Evolutionary conservation across 148 eudicot species (phyloP).

Genomic region (Chenopodium album): DNA sequence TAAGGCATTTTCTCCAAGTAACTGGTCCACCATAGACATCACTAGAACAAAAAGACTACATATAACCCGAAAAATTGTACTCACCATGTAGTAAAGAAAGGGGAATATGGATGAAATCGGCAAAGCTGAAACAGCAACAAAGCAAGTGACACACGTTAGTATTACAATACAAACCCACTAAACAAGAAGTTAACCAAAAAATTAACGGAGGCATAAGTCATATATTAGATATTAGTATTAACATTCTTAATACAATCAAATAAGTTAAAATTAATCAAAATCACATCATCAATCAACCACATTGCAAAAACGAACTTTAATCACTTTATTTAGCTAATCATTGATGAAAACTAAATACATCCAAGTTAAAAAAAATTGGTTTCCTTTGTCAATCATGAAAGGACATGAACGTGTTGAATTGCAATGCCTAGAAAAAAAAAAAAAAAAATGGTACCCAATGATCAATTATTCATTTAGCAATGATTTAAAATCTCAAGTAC

Average conservation of each 20-base stretch:
- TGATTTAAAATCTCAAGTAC: background rate
- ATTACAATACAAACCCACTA: background rate
- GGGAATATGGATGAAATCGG: slow-evolving; percentile 80
- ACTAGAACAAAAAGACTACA: background rate
- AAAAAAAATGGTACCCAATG: background rate
- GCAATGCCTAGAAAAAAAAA: slow-evolving; percentile 3
- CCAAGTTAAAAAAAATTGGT: background rate
- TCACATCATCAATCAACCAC: background rate
- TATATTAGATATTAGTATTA: background rate
- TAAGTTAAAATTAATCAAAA: background rate
- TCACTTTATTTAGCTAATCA: background rate
- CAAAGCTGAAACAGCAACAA: slow-evolving; percentile 44
- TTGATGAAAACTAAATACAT: background rate
- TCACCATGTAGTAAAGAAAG: slow-evolving; percentile 71
- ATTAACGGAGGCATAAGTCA: background rate
- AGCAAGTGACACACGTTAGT: slow-evolving; percentile 21
- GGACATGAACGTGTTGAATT: background rate
- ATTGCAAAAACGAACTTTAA: background rate
- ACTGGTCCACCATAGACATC: background rate
- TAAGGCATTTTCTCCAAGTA: background rate
- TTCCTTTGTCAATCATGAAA: background rate
- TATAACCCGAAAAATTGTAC: slow-evolving; percentile 8
- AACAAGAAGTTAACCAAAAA: background rate
- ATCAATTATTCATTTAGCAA: background rate
- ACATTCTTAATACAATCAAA: background rate